Conservation (phyloP, 1,139 yeast species). For the Sugiyamaella novakii region DNA sequence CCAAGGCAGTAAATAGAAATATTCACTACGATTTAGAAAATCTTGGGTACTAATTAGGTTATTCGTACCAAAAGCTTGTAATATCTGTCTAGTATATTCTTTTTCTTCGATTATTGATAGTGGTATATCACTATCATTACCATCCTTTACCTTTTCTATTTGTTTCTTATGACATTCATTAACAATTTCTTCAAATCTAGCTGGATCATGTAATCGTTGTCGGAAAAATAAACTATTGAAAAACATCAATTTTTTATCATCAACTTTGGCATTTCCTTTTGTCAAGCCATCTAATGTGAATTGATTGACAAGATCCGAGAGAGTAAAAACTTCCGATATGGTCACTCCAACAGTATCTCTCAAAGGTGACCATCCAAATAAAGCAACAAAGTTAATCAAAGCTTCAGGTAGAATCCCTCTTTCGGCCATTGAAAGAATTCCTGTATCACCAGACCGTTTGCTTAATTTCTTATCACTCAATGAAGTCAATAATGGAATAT, state of each 20-base stretch:
- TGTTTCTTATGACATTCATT: conserved; percentile 22
- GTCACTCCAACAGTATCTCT: conserved; percentile 51
- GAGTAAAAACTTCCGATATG: conserved; percentile 59
- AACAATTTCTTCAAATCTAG: conserved; percentile 25
- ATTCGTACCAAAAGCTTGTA: conserved; percentile 25
- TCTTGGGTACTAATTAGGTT: conserved; percentile 31
- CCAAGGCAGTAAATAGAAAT: conserved; percentile 29
- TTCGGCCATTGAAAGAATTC: conserved; percentile 59
- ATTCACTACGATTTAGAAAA: conserved; percentile 27
- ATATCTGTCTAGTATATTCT: conserved; percentile 29
- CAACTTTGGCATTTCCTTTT: conserved; percentile 92
- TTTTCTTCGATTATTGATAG: conserved; percentile 8
- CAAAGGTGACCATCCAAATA: conserved; percentile 93
- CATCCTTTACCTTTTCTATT: background rate
- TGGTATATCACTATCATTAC: conserved; percentile 26
- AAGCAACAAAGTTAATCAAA: conserved; percentile 77
- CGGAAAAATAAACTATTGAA: conserved; percentile 69
- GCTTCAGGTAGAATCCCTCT: conserved; percentile 82
- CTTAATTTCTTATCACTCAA: conserved; percentile 75
- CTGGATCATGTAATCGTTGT: conserved; percentile 34
- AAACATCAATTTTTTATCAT: conserved; percentile 67
- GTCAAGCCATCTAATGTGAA: conserved; percentile 72
- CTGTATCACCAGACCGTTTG: conserved; percentile 81
- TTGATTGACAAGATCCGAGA: conserved; percentile 53
- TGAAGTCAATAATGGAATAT: conserved; percentile 83